Evolutionary conservation across 2,329 filamentous ascomycete species (phyloP).

Genomic region (Sarocladium strictum): DNA sequence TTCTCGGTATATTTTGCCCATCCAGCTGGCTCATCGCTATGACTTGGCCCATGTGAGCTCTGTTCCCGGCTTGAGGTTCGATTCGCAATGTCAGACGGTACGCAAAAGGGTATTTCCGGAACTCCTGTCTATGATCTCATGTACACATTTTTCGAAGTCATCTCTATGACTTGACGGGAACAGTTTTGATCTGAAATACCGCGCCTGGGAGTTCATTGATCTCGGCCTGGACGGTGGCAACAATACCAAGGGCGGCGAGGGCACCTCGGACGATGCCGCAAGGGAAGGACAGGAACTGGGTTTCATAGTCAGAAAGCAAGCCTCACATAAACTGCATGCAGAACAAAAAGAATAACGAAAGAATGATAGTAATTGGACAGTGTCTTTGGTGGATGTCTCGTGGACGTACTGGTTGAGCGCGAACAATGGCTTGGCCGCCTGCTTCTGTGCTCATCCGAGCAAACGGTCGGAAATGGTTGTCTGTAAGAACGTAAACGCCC

Average conservation of each 20-base stretch:
- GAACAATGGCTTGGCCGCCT: slow-evolving; percentile 63
- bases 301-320: slow-evolving; percentile 12
- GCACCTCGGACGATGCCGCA: slow-evolving; percentile 88
- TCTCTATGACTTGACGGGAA: slow-evolving; percentile 56
- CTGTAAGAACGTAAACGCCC: slow-evolving; percentile 94
- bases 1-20: not conserved
- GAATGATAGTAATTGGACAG: not conserved
- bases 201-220: slow-evolving; percentile 79
- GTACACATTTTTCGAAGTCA: not conserved
- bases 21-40: not conserved
- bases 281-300: slow-evolving; percentile 87
- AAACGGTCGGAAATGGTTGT: slow-evolving; percentile 85
- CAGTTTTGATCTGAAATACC: slow-evolving; percentile 92
- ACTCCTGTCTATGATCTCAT: not conserved
- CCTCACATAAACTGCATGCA: not conserved
- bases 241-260: slow-evolving; percentile 86
- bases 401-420: slow-evolving; percentile 73
- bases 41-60: not conserved
- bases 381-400: not conserved
- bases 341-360: slow-evolving; percentile 7
- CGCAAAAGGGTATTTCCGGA: not conserved
- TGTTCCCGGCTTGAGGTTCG: not conserved
- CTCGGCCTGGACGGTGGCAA: slow-evolving; percentile 87
- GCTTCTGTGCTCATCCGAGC: slow-evolving; percentile 81
- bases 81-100: not conserved